These are phyloP conservation scores for Infundibulicybe gibba DNA, from an alignment of 768 basidiomycete genomes.

Conservation along the genomic window DNA sequence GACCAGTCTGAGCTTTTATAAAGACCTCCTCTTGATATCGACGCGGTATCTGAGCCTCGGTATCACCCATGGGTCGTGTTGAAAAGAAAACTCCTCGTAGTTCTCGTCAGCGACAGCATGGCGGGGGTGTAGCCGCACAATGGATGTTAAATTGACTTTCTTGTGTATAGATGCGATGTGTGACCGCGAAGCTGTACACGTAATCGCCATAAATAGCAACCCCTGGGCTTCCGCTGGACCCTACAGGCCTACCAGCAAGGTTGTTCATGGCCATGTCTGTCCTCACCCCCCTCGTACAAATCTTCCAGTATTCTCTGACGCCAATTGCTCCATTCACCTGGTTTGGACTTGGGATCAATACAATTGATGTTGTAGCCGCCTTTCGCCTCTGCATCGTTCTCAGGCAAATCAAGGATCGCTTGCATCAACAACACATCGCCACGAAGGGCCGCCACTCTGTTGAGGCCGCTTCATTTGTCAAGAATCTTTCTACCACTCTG, in stretches of 20 bases:
- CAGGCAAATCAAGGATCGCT: conserved; percentile 59
- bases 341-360: conserved; percentile 56
- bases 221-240: too few relatives aligned
- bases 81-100: neutral
- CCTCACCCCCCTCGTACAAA: conserved; percentile 38
- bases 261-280: conserved; percentile 23
- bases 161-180: too few relatives aligned
- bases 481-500: conserved; percentile 53
- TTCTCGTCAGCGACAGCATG: too few relatives aligned
- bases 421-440: conserved; percentile 39
- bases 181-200: too few relatives aligned
- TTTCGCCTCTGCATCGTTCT: conserved; percentile 68
- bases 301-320: conserved; percentile 49
- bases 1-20: conserved; percentile 50
- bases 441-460: conserved; percentile 30
- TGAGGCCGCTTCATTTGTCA: conserved; percentile 54
- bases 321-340: conserved; percentile 67
- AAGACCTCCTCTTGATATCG: conserved; percentile 76
- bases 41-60: conserved; percentile 25
- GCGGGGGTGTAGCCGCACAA: too few relatives aligned
- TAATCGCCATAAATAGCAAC: too few relatives aligned
- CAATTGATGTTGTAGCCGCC: conserved; percentile 65
- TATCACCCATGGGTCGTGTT: neutral
- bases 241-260: too few relatives aligned
- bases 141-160: too few relatives aligned